phyloP scores from a whole-genome alignment of 495 filamentous ascomycete species.

The Beverwykella pulmonaria region DNA sequence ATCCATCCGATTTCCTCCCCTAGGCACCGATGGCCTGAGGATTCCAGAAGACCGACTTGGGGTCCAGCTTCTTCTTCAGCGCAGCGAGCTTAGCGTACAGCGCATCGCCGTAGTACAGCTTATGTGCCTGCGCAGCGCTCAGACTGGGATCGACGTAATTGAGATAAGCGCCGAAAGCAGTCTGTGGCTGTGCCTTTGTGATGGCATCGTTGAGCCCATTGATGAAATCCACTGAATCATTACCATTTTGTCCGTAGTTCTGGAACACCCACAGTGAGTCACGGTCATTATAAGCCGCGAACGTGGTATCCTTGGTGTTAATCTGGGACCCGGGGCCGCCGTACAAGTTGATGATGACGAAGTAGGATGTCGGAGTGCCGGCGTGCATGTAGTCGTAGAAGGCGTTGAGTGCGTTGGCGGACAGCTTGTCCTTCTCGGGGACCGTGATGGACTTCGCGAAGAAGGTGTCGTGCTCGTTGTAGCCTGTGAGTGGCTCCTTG shows the following conservation, averaged over 20 bases:
- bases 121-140: slow-evolving; percentile 50
- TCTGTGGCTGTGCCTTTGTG: slow-evolving; percentile 37
- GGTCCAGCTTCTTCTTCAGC: slow-evolving; percentile 61
- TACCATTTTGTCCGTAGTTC: slow-evolving; percentile 28
- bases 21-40: slow-evolving; percentile 59
- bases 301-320: slow-evolving; percentile 22
- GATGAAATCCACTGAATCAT: slow-evolving; percentile 51
- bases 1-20: neutral
- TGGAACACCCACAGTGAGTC: slow-evolving; percentile 45
- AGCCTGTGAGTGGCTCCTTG: slow-evolving; percentile 36
- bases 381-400: slow-evolving; percentile 53
- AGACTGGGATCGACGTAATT: slow-evolving; percentile 72
- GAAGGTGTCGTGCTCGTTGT: slow-evolving; percentile 53
- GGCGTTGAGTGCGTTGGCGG: slow-evolving; percentile 43
- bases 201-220: slow-evolving; percentile 45
- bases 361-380: slow-evolving; percentile 11
- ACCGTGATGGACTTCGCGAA: slow-evolving; percentile 54
- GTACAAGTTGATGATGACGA: slow-evolving; percentile 38
- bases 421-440: slow-evolving; percentile 43
- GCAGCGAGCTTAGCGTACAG: slow-evolving; percentile 48
- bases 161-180: slow-evolving; percentile 57
- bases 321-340: slow-evolving; percentile 35
- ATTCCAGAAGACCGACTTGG: slow-evolving; percentile 62
- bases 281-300: slow-evolving; percentile 58
- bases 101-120: slow-evolving; percentile 61